A percentile compares a stretch with the other conserved stretches of the same genome.
These are phyloP conservation scores for Debaryomyces tyrocola DNA, from an alignment of 805 yeast species.

Conservation along the genomic window DNA sequence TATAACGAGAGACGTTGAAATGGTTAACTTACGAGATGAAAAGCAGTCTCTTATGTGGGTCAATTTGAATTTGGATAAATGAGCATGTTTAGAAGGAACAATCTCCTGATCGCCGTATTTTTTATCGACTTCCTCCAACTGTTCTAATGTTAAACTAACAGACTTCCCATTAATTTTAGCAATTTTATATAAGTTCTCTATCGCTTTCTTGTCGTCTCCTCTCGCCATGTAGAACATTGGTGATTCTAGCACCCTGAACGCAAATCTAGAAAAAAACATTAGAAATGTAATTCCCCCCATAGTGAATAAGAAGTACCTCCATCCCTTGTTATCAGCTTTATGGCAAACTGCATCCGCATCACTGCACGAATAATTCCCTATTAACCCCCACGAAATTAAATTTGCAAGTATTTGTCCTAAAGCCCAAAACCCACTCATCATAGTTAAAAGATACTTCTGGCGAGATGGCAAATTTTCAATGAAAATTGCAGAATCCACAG, in stretches of 20 bases:
- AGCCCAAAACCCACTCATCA: conserved; percentile 60
- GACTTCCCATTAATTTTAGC: conserved; percentile 46
- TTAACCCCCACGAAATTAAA: conserved; percentile 55
- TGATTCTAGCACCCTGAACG: conserved; percentile 49
- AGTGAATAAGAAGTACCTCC: conserved; percentile 59
- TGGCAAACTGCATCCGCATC: conserved; percentile 35
- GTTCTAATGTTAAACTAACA: conserved; percentile 45
- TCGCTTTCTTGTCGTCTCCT: conserved; percentile 52
- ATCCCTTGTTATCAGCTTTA: conserved; percentile 54
- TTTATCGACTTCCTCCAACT: conserved; percentile 45
- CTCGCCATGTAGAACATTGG: conserved; percentile 55
- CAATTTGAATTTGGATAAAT: conserved; percentile 24
- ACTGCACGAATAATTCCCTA: conserved; percentile 49
- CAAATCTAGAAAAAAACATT: conserved; percentile 35
- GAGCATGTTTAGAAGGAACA: conserved; percentile 21
- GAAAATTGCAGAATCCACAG: conserved; percentile 31
- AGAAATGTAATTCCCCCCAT: conserved; percentile 51
- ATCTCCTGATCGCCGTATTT: conserved; percentile 10
- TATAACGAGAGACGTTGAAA: conserved; percentile 42
- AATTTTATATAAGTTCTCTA: conserved; percentile 41
- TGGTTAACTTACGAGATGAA: conserved; percentile 42
- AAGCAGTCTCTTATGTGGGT: conserved; percentile 48
- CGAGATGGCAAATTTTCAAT: conserved; percentile 27
- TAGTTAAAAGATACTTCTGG: conserved; percentile 28
- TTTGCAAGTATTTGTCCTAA: conserved; percentile 57